Evolutionary conservation across 108 stramenopile genomes (phyloP), one percentile per base, ranked within the genome.

Genomic region (Fragilaria radians): DNA sequence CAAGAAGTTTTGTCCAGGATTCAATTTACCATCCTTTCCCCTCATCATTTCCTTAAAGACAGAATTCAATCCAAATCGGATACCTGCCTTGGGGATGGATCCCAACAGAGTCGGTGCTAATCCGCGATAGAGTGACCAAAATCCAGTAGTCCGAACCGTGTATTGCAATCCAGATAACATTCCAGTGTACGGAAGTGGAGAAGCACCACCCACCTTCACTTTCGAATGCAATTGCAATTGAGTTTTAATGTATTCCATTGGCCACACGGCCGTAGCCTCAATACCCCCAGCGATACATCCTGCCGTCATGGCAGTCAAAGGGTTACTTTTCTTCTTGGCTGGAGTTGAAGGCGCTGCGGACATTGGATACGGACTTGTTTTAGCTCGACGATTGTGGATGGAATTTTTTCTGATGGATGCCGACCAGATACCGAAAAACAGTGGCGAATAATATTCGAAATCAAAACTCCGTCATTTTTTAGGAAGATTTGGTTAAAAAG

Each of bases 231-330:
- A 68, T 56, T 90, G 86, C n/a, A 89, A 77, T 66, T 88, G 82
- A 3, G 89, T 91, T 70, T 93, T 94, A 55, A 95, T 91, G 65
- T 74, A 96, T 64, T 98, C 97, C 92, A 98, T 96, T 9, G 97
- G 97, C 97, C 97, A 97, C 0, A 97, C 90, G 1, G 55, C 46
- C 7, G 86, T 88, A 0, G 90, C 90, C 71, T 91, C 90, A 28
- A 91, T 80, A 32, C 79, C 89, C 33, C 88, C 85, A 5, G 85
- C 85, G 29, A 87, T 65, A 47, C 56, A 91, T 11, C 90, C 90
- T 26, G 90, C 86, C 24, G 80, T 65, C 86, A 91, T 80, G 59
- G 90, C 77, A 26, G 79, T 72, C 42, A 86, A 68, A 30, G 86
- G 86, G 70, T 81, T 88, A 47, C 84, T 86, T 53, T 81, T 76